Evolutionary conservation across 306 rosid genomes (phyloP).

Genomic region (Gleditsia sinensis): DNA sequence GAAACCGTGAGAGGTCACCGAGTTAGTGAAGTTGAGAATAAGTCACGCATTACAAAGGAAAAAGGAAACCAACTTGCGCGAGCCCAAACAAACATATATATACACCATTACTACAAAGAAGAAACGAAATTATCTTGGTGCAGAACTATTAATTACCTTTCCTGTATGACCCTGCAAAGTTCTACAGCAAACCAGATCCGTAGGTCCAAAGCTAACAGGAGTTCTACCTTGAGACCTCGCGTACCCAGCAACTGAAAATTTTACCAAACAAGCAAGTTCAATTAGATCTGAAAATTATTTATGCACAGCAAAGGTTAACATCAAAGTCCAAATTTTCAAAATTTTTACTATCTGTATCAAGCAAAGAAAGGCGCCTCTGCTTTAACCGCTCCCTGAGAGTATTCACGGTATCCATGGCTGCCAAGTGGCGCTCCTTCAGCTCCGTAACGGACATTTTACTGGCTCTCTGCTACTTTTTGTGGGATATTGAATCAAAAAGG

Average conservation of each 20-base stretch:
- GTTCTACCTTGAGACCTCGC: slow-evolving; percentile 73
- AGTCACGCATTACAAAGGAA: background rate
- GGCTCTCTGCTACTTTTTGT: background rate
- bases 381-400: slow-evolving; percentile 70
- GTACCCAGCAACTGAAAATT: slow-evolving; percentile 66
- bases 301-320: background rate
- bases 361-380: slow-evolving; percentile 74
- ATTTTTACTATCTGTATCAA: slow-evolving; percentile 72
- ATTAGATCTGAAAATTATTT: slow-evolving; percentile 36
- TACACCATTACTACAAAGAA: background rate
- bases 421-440: slow-evolving; percentile 85
- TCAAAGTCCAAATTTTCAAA: background rate
- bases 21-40: background rate
- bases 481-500: background rate
- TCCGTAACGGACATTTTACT: slow-evolving; percentile 79
- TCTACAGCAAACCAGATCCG: slow-evolving; percentile 97
- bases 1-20: background rate
- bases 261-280: slow-evolving; percentile 22
- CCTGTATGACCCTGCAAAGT: slow-evolving; percentile 89
- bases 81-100: background rate
- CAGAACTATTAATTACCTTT: slow-evolving; percentile 52
- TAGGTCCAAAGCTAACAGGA: slow-evolving; percentile 79
- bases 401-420: slow-evolving; percentile 80
- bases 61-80: background rate
- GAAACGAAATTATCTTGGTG: background rate